Evolutionary conservation across 2,329 filamentous ascomycete species (phyloP).

Genomic region (Aspergillus sergii): DNA sequence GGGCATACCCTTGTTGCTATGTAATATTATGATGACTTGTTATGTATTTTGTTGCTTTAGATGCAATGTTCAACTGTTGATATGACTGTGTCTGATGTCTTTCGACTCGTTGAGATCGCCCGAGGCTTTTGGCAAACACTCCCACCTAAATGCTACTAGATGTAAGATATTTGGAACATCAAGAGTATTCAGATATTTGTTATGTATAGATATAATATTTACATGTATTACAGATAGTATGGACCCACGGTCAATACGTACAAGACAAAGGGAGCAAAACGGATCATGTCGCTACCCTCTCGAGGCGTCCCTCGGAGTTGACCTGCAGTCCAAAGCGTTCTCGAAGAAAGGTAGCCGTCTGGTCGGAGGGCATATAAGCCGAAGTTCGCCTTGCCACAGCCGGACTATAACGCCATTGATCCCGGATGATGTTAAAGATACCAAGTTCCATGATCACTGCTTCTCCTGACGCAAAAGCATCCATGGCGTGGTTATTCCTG

Average conservation of each 20-base stretch:
- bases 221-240: constrained; percentile 3
- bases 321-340: constrained; percentile 43
- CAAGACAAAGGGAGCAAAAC: not conserved
- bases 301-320: constrained; percentile 36
- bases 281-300: constrained; percentile 30
- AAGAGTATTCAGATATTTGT: not conserved
- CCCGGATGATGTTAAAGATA: constrained; percentile 37
- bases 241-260: not conserved
- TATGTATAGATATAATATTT: constrained; percentile 11
- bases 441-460: constrained; percentile 42
- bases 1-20: constrained; percentile 13
- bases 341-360: constrained; percentile 40
- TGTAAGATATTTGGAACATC: not conserved
- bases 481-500: constrained; percentile 39
- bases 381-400: constrained; percentile 24
- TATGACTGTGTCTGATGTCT: not conserved
- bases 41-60: not conserved
- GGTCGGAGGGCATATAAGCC: constrained; percentile 33
- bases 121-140: not conserved
- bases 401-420: constrained; percentile 42
- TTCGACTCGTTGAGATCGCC: not conserved
- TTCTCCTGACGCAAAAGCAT: constrained; percentile 41
- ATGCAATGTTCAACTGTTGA: not conserved
- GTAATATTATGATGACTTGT: constrained; percentile 15
- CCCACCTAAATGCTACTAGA: not conserved